Base-by-base conservation (phyloP, 2,329 filamentous ascomycete genomes). In the Fusarium marasasianum region DNA sequence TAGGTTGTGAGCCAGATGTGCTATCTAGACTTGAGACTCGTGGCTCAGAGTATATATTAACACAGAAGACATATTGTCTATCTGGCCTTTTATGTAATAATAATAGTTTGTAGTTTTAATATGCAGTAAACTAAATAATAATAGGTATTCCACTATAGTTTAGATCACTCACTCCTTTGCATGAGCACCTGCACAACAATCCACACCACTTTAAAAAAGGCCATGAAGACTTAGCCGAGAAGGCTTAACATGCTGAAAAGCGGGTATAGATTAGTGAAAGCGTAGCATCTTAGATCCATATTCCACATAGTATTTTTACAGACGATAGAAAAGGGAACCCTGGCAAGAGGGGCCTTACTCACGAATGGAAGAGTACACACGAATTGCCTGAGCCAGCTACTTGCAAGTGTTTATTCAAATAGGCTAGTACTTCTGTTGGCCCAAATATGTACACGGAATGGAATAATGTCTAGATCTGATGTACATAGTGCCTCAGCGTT, bases 231-330 rank as follows among this genome's bases (percentile, higher is more conserved):
- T 44, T 0, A 17, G 10, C 6, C 15, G 2, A 44, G 41, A 37
- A 17, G 6, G 15, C 15, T 5, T 24, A 11, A 35, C 33, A 35
- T 4, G 33, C 14, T 35, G 7, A 0, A 35, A 1, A 35, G 1
- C 1, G 33, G 0, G 14, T 0, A 35, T 1, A 1, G 0, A 15
- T 35, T 4, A 44, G 10, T n/a, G 7, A 20, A 22, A 15, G 12
- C 13, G 24, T 2, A 48, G 3, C 2, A 10, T 11, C 6, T 12
- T n/a, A 22, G 6, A 12, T n/a, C 9, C 4, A 6, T n/a, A 48
- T 17, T 17, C 26, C 26, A 12, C 3, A 48, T 13, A 7, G 5
- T 22, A 6, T 8, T 12, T 20, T 6, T 0, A 17, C 11, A 8
- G 10, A 1, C 13, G 0, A 17, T 8, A 14, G 4, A n/a, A 48